A percentile compares a stretch with the other conserved stretches of the same genome.
Evolutionary conservation across 116 monocot species (phyloP).

Genomic region (Posidonia oceanica): DNA sequence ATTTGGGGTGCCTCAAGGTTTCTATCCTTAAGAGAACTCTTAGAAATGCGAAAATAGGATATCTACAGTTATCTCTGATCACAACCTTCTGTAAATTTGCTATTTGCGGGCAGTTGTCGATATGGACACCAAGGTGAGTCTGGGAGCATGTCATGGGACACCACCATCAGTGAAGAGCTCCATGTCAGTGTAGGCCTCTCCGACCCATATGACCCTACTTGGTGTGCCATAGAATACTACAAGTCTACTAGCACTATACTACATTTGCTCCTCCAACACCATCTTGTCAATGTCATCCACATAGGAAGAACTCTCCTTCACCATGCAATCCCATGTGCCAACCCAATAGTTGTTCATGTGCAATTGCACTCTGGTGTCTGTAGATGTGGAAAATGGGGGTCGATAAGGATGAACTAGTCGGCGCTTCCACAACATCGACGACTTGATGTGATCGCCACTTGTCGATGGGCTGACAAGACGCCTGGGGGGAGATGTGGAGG

Average conservation of each 20-base stretch:
- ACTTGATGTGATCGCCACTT: too few relatives aligned
- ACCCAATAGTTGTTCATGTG: constrained; percentile 20
- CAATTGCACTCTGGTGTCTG: constrained; percentile 45
- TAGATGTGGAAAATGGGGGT: too few relatives aligned
- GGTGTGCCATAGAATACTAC: constrained; percentile 94
- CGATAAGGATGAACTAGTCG: too few relatives aligned
- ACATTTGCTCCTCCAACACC: constrained; percentile 40
- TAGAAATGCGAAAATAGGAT: too few relatives aligned
- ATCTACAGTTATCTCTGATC: too few relatives aligned
- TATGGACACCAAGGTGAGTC: constrained; percentile 41
- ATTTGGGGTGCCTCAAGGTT: too few relatives aligned
- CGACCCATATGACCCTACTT: constrained; percentile 58
- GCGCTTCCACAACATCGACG: too few relatives aligned
- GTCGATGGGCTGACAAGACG: too few relatives aligned
- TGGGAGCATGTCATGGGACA: constrained; percentile 96
- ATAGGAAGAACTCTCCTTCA: constrained; percentile 68
- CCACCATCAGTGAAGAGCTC: constrained; percentile 61
- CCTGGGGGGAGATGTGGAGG: too few relatives aligned
- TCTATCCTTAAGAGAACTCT: too few relatives aligned
- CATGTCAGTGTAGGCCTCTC: constrained; percentile 85
- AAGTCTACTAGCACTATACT: constrained; percentile 66
- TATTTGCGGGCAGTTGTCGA: constrained; percentile 32
- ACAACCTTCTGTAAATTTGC: not conserved
- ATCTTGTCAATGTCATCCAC: constrained; percentile 28
- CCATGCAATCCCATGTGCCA: constrained; percentile 78